phyloP scores from a whole-genome alignment of 169 alveolate species.

The Plasmodium falciparum region DNA sequence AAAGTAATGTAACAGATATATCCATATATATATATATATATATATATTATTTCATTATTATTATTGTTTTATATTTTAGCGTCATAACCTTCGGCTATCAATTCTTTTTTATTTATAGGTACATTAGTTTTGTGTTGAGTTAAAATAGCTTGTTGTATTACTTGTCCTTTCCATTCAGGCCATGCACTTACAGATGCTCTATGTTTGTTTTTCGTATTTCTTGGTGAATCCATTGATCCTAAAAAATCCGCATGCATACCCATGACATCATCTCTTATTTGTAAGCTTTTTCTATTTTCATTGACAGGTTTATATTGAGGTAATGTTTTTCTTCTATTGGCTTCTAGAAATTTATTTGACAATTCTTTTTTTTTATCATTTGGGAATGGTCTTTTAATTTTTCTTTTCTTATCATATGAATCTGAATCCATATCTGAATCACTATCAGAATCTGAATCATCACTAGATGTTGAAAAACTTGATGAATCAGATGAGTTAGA shows the following conservation, averaged over 20 bases:
- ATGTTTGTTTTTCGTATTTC: slow-evolving; percentile 69
- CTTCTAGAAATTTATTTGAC: slow-evolving; percentile 53
- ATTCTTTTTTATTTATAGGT: slow-evolving; percentile 89
- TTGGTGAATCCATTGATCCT: slow-evolving; percentile 85
- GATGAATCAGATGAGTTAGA: slow-evolving; percentile 73
- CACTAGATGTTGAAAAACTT: slow-evolving; percentile 82
- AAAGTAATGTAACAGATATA: too few relatives aligned
- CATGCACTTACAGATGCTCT: slow-evolving; percentile 89
- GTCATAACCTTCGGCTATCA: slow-evolving; percentile 92
- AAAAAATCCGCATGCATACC: slow-evolving; percentile 90
- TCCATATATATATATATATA: not conserved
- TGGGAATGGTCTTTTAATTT: slow-evolving; percentile 64
- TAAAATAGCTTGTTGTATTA: slow-evolving; percentile 91
- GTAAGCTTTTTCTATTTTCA: slow-evolving; percentile 82
- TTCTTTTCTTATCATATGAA: slow-evolving; percentile 39
- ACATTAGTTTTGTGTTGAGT: slow-evolving; percentile 92
- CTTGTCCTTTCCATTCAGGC: slow-evolving; percentile 95
- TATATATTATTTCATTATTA: slow-evolving; percentile 4
- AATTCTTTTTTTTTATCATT: slow-evolving; percentile 71
- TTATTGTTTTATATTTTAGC: slow-evolving; percentile 86
- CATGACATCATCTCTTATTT: slow-evolving; percentile 88
- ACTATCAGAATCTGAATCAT: slow-evolving; percentile 81
- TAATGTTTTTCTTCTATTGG: slow-evolving; percentile 62
- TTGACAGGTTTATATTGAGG: slow-evolving; percentile 90
- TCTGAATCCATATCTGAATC: slow-evolving; percentile 81